A percentile compares a stretch with the other conserved stretches of the same genome.
Evolutionary conservation across 768 basidiomycete species (phyloP).

Genomic region (Mycena venus): DNA sequence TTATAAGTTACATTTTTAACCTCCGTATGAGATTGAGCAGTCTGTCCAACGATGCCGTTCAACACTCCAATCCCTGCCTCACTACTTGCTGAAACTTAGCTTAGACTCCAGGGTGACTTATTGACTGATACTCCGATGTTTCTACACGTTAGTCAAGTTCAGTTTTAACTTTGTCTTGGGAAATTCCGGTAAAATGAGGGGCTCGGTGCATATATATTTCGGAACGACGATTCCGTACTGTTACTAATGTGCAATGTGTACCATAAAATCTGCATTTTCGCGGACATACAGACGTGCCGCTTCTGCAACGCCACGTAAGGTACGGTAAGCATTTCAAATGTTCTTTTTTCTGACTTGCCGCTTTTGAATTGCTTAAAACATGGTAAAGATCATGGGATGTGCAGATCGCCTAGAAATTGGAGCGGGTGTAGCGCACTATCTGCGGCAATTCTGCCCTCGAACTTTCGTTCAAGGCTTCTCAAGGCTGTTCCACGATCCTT

Average conservation of each 20-base stretch:
- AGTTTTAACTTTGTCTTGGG: background rate
- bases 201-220: background rate
- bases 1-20: background rate
- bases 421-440: background rate
- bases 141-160: background rate
- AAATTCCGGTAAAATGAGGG: background rate
- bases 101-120: background rate
- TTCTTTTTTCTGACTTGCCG: background rate
- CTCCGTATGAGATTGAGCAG: background rate
- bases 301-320: background rate
- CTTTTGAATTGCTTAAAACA: background rate
- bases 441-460: too few relatives aligned
- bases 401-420: background rate
- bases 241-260: background rate
- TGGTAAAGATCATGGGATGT: background rate
- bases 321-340: background rate
- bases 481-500: background rate
- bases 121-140: background rate
- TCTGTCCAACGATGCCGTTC: background rate
- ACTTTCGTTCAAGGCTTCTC: background rate
- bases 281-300: background rate
- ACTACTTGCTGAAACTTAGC: background rate
- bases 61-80: background rate
- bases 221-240: background rate
- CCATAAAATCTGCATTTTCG: too few relatives aligned